Conservation (phyloP, 2,329 filamentous ascomycete species). For the Aureobasidium sp. region DNA sequence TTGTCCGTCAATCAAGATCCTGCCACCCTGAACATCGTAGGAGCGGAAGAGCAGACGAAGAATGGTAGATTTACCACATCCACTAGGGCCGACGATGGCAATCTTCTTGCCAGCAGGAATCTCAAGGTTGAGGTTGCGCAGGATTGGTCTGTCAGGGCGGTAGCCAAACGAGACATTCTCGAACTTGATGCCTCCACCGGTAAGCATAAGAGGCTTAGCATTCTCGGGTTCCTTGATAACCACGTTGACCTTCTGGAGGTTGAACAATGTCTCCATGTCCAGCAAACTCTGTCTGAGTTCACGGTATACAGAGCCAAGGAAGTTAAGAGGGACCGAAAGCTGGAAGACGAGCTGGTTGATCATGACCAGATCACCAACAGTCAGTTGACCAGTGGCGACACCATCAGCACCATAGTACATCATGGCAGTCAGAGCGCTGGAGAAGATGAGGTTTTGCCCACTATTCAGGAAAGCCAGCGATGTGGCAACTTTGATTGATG, state of each 20-base stretch:
- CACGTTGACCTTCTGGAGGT: slow-evolving; percentile 91
- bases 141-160: slow-evolving; percentile 73
- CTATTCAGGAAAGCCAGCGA: slow-evolving; percentile 88
- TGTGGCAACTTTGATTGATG: slow-evolving; percentile 93
- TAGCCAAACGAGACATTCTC: slow-evolving; percentile 96
- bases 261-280: slow-evolving; percentile 98
- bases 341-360: slow-evolving; percentile 99
- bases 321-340: slow-evolving; percentile 92
- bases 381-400: slow-evolving; percentile 70
- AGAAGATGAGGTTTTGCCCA: slow-evolving; percentile 96
- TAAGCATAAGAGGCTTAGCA: slow-evolving; percentile 64
- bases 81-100: slow-evolving; percentile 87
- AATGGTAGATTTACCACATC: slow-evolving; percentile 93
- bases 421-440: slow-evolving; percentile 85
- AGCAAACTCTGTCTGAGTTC: slow-evolving; percentile 89
- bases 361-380: slow-evolving; percentile 95
- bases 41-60: slow-evolving; percentile 85
- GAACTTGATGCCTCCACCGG: slow-evolving; percentile 84
- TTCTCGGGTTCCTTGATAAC: slow-evolving; percentile 68
- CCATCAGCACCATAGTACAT: slow-evolving; percentile 95
- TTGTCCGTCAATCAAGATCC: slow-evolving; percentile 86
- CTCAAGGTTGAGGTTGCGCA: slow-evolving; percentile 74
- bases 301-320: slow-evolving; percentile 94
- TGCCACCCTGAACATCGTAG: slow-evolving; percentile 79
- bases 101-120: slow-evolving; percentile 96